These are phyloP conservation scores for Cyclotella atomus DNA, from an alignment of 108 stramenopile genomes.

Conservation along the genomic window DNA sequence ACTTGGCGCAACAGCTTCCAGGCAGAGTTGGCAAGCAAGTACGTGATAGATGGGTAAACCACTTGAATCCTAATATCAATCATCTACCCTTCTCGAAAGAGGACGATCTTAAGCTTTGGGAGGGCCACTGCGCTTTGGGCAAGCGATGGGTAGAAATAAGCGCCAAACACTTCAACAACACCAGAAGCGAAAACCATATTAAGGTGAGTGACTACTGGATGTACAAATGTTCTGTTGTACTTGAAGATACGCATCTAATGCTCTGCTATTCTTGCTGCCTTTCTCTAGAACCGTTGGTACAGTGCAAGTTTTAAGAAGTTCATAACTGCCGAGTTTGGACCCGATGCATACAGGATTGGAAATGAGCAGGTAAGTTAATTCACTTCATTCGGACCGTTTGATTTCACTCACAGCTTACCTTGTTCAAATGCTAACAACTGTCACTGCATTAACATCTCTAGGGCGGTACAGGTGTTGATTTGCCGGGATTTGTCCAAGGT, in stretches of 20 bases:
- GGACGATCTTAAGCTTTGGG: conserved; percentile 72
- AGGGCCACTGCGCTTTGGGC: conserved; percentile 79
- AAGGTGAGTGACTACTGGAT: too few relatives aligned
- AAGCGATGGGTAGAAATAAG: conserved; percentile 91
- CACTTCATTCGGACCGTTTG: too few relatives aligned
- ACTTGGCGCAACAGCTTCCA: conserved; percentile 81
- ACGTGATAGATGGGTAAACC: conserved; percentile 92
- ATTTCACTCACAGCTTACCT: too few relatives aligned
- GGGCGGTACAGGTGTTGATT: conserved; percentile 8
- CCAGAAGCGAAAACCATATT: conserved; percentile 87
- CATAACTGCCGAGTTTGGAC: conserved; percentile 40
- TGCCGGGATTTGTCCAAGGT: neutral
- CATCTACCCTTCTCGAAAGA: conserved; percentile 30
- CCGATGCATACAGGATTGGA: conserved; percentile 29
- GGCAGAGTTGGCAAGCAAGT: conserved; percentile 90
- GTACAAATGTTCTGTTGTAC: too few relatives aligned
- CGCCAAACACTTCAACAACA: conserved; percentile 78
- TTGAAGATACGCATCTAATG: too few relatives aligned
- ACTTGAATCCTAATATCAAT: conserved; percentile 70
- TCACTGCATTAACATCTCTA: too few relatives aligned
- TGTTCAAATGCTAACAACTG: too few relatives aligned
- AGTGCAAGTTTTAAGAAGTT: conserved; percentile 77
- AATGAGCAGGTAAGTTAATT: too few relatives aligned
- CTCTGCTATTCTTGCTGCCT: too few relatives aligned
- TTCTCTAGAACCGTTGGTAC: conserved; percentile 94